These are phyloP conservation scores for Eucalyptus victrix DNA, from an alignment of 345 rosid genomes.

Conservation along the genomic window DNA sequence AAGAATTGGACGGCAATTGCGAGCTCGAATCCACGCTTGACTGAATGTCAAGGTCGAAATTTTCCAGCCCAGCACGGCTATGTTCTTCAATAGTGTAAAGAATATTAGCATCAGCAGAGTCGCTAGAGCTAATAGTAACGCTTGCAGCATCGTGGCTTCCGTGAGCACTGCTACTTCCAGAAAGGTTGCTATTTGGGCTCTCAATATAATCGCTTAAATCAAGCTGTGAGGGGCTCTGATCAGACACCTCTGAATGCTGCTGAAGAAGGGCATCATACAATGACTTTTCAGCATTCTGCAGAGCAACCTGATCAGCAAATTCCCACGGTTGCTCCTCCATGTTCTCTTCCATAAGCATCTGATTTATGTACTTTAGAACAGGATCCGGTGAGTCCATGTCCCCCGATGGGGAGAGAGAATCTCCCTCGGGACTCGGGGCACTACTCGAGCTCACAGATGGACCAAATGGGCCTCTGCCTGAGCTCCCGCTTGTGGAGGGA, in stretches of 20 bases:
- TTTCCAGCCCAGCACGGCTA: neutral
- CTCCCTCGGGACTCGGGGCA: neutral
- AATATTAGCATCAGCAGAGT: neutral
- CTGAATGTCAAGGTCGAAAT: neutral
- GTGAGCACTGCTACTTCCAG: neutral
- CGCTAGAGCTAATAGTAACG: neutral
- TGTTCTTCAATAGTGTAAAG: neutral
- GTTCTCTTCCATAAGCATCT: conserved; percentile 40
- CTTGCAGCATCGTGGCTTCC: neutral
- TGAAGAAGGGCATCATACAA: conserved; percentile 14
- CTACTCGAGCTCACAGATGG: neutral
- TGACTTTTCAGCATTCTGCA: conserved; percentile 25
- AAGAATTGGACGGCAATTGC: neutral
- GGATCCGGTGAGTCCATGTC: conserved; percentile 17
- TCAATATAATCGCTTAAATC: neutral
- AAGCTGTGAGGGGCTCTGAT: neutral
- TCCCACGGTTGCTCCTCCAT: conserved; percentile 23
- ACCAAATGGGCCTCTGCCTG: neutral
- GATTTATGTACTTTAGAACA: conserved; percentile 20
- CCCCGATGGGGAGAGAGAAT: conserved; percentile 6
- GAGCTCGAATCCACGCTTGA: neutral
- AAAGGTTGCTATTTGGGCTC: neutral
- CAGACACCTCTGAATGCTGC: neutral
- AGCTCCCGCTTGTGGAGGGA: neutral
- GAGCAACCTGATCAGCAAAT: conserved; percentile 19